Conservation (phyloP, 129 eudicot genomes). For the Gnaphalium uliginosum region DNA sequence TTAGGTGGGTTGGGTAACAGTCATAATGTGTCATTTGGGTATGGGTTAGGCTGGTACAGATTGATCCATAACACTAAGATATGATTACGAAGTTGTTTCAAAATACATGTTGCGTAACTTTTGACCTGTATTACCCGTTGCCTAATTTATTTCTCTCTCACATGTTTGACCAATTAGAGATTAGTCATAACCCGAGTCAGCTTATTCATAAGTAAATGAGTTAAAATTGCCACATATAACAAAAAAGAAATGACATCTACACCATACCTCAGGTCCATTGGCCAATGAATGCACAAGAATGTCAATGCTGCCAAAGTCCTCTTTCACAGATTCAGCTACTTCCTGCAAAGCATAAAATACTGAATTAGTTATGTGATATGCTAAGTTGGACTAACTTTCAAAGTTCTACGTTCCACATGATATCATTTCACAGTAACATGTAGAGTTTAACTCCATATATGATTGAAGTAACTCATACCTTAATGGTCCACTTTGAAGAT, state of each 20-base stretch:
- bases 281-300: conserved; percentile 87
- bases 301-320: conserved; percentile 79
- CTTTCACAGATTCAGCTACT: conserved; percentile 24
- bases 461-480: background rate
- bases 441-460: background rate
- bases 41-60: background rate
- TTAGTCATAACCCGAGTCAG: no score
- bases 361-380: background rate
- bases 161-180: no score
- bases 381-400: background rate
- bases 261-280: conserved; percentile 75
- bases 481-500: conserved; percentile 11
- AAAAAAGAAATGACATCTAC: no score
- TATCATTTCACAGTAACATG: no score
- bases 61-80: no score
- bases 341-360: background rate
- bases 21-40: background rate
- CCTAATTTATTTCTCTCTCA: no score
- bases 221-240: background rate
- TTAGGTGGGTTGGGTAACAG: background rate
- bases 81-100: no score
- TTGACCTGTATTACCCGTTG: no score
- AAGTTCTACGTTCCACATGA: no score
- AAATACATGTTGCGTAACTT: no score
- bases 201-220: background rate